phyloP scores from a whole-genome alignment of 1,139 yeast species.

The Geotrichum australiense region DNA sequence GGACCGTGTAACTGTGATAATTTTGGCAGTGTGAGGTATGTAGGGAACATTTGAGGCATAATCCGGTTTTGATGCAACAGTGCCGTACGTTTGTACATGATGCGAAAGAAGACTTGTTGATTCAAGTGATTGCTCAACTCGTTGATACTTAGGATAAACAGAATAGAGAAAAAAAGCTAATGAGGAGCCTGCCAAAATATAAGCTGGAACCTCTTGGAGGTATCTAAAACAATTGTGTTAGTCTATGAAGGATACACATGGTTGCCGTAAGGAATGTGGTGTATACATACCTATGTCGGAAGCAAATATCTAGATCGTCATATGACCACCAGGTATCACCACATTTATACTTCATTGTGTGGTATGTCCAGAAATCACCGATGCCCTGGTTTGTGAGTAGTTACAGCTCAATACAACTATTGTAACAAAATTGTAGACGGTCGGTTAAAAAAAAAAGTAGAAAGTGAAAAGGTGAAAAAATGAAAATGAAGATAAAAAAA shows the following conservation, averaged over 20 bases:
- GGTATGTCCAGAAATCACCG: no score
- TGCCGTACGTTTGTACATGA: slow-evolving; percentile 1
- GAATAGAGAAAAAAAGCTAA: slow-evolving; percentile 5
- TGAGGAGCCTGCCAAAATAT: slow-evolving; percentile 1
- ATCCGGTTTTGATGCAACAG: neutral
- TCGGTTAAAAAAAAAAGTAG: neutral
- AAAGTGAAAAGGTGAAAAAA: neutral
- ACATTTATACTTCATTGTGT: no score
- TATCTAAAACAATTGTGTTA: neutral
- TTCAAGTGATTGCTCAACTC: neutral
- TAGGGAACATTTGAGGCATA: neutral
- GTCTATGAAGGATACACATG: neutral
- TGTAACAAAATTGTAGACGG: neutral
- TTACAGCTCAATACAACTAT: no score
- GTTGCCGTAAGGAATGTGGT: neutral
- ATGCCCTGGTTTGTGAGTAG: no score
- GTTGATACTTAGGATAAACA: slow-evolving; percentile 6
- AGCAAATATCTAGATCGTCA: slow-evolving; percentile 28
- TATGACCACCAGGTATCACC: slow-evolving; percentile 26
- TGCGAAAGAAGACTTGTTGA: neutral
- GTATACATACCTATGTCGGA: slow-evolving; percentile 26
- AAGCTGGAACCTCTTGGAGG: slow-evolving; percentile 8
- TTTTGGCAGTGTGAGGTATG: slow-evolving; percentile 11
- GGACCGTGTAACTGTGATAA: slow-evolving; percentile 27
- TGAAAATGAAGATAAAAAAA: neutral